Evolutionary conservation across 2,329 filamentous ascomycete species (phyloP).

Genomic region (Colletotrichum limetticola): DNA sequence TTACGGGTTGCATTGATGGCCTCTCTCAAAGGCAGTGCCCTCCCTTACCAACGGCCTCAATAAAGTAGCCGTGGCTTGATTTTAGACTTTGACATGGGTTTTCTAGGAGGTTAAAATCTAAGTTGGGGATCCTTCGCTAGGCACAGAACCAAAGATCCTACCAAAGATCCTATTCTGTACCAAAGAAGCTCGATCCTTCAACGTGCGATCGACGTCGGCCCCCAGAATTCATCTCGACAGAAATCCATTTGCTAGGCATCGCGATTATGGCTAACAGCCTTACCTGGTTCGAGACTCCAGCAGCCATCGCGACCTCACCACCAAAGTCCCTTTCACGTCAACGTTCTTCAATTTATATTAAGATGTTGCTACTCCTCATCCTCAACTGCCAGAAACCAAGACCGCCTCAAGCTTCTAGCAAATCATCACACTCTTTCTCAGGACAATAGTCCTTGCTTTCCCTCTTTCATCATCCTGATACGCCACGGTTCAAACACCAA

Average conservation of each 20-base stretch:
- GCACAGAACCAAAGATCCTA: neutral
- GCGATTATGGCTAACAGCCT: neutral
- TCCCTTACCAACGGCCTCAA: neutral
- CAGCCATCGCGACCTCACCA: neutral
- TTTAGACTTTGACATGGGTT: neutral
- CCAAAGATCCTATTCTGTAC: neutral
- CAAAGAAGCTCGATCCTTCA: neutral
- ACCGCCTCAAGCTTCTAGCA: neutral
- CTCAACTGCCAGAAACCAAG: neutral
- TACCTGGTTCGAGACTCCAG: neutral
- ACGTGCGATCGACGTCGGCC: neutral
- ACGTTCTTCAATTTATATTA: too few relatives aligned
- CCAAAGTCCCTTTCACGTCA: neutral
- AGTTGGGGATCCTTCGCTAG: neutral
- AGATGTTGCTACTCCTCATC: neutral
- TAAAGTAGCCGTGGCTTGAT: neutral
- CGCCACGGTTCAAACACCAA: neutral
- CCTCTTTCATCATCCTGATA: neutral
- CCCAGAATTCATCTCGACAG: neutral
- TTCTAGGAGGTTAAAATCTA: neutral
- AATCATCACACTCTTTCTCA: neutral
- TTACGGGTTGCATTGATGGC: neutral
- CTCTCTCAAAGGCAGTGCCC: neutral
- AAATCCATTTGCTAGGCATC: neutral
- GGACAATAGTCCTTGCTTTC: neutral